A percentile compares a stretch with the other conserved stretches of the same genome.
These are phyloP conservation scores for Brassica rapa DNA, from an alignment of 345 rosid genomes.

Conservation along the genomic window DNA sequence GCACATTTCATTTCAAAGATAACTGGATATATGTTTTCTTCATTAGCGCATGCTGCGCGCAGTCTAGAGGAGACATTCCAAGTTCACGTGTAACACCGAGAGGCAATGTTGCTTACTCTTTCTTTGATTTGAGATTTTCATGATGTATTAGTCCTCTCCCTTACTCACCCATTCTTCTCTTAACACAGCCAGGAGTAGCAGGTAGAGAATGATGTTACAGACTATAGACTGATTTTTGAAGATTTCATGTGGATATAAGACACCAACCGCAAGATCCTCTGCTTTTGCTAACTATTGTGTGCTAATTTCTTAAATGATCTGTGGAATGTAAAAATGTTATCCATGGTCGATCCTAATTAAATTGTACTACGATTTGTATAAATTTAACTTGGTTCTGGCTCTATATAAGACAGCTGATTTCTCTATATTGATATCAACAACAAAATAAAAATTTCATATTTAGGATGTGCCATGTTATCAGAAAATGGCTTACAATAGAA, in stretches of 20 bases:
- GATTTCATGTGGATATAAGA: no score
- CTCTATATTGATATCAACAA: conserved; percentile 26
- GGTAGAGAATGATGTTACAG: no score
- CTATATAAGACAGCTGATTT: not conserved
- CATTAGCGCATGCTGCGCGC: not conserved
- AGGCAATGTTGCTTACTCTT: no score
- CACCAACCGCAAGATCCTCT: not conserved
- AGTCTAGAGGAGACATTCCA: no score
- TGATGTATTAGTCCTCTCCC: no score
- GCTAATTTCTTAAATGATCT: not conserved
- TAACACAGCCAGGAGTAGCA: no score
- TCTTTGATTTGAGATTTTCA: no score
- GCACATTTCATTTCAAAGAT: not conserved
- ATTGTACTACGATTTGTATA: not conserved
- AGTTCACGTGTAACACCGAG: no score
- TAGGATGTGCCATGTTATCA: conserved; percentile 15
- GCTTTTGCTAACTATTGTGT: not conserved
- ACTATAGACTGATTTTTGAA: no score
- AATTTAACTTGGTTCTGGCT: conserved; percentile 4
- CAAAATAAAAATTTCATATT: conserved; percentile 21
- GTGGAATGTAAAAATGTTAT: not conserved
- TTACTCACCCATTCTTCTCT: no score
- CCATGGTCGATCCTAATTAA: not conserved
- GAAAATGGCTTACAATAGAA: conserved; percentile 30
- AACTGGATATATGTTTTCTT: not conserved